phyloP scores from a whole-genome alignment of 306 rosid genomes.

The Fragaria vesca region DNA sequence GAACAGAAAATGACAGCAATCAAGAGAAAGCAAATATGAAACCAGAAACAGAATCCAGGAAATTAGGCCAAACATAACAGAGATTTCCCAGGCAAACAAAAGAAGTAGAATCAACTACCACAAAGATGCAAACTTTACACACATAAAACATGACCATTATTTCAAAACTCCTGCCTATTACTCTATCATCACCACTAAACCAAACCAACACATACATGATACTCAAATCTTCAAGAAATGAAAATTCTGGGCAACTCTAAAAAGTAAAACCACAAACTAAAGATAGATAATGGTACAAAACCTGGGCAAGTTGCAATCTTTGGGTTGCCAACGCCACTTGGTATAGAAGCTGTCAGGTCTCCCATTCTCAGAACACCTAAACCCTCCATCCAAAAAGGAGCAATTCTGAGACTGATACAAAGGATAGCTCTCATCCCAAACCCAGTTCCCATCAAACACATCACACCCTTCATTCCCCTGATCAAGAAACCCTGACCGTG shows the following conservation, averaged over 20 bases:
- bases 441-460: constrained; percentile 80
- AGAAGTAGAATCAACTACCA: neutral
- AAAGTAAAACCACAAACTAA: neutral
- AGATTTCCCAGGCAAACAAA: neutral
- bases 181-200: neutral
- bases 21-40: neutral
- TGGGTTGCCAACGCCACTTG: constrained; percentile 95
- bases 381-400: constrained; percentile 68
- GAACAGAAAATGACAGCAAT: constrained; percentile 4
- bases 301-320: constrained; percentile 85
- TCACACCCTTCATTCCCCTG: constrained; percentile 52
- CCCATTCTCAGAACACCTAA: constrained; percentile 72
- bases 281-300: constrained; percentile 12
- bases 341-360: constrained; percentile 68
- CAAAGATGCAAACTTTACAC: neutral
- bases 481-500: constrained; percentile 45
- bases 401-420: constrained; percentile 64
- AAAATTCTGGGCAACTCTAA: constrained; percentile 15
- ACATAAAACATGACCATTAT: neutral
- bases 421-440: constrained; percentile 86
- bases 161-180: neutral
- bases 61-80: constrained; percentile 4
- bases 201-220: constrained; percentile 1
- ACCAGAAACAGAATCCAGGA: neutral
- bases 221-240: neutral